A percentile compares a stretch with the other conserved stretches of the same genome.
These are phyloP conservation scores for Strobilomyces dryophilus DNA, from an alignment of 768 basidiomycete genomes.

Conservation along the genomic window DNA sequence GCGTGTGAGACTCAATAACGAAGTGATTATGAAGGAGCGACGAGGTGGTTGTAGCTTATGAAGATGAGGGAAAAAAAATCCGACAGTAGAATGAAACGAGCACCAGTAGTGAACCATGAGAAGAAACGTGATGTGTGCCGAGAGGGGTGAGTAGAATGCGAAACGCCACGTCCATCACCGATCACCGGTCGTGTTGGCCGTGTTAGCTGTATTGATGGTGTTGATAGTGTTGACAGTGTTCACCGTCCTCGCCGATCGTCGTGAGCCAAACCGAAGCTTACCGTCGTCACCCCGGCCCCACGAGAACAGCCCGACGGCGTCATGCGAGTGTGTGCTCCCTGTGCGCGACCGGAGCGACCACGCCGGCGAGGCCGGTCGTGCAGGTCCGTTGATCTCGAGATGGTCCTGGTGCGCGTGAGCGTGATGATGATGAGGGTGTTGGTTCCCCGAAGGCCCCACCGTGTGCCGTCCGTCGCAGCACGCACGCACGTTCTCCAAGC, in stretches of 20 bases:
- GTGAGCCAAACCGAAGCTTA: constrained; percentile 72
- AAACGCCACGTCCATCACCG: constrained; percentile 17
- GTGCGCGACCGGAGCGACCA: constrained; percentile 84
- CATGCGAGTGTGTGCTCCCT: constrained; percentile 69
- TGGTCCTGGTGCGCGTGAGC: constrained; percentile 51
- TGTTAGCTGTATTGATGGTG: constrained; percentile 19
- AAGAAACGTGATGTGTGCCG: not conserved
- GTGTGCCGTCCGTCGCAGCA: constrained; percentile 88
- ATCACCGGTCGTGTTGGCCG: constrained; percentile 19
- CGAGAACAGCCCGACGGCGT: constrained; percentile 65
- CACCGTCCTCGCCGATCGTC: constrained; percentile 47
- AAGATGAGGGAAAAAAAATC: not conserved
- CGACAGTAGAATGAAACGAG: constrained; percentile 7
- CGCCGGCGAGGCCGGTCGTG: constrained; percentile 71
- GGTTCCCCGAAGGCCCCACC: constrained; percentile 54
- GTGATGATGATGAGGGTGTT: constrained; percentile 43
- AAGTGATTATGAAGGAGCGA: constrained; percentile 30
- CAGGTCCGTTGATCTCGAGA: constrained; percentile 44
- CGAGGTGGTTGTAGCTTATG: constrained; percentile 16
- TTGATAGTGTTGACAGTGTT: constrained; percentile 25
- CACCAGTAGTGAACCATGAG: not conserved
- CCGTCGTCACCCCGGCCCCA: constrained; percentile 61
- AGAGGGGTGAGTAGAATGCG: not conserved
- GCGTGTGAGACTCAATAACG: constrained; percentile 19
- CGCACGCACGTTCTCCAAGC: constrained; percentile 91